Evolutionary conservation across 1,139 yeast genomes (phyloP).

Genomic region (Yamadazyma siamensis): DNA sequence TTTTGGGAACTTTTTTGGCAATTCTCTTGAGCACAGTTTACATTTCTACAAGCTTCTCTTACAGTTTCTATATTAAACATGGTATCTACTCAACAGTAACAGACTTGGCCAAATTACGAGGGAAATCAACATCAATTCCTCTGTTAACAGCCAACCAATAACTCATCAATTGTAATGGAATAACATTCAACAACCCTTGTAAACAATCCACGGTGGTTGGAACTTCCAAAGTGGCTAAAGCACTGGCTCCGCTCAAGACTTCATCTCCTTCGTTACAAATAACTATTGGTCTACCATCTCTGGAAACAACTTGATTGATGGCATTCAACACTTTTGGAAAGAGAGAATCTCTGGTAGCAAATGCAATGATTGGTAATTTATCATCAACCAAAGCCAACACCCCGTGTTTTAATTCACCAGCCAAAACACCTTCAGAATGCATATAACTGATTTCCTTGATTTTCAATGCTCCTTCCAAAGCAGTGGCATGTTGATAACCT

Average conservation of each 20-base stretch:
- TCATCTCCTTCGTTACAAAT: slow-evolving; percentile 89
- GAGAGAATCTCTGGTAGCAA: slow-evolving; percentile 96
- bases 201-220: slow-evolving; percentile 96
- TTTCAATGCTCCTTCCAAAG: slow-evolving; percentile 96
- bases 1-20: too few relatives aligned
- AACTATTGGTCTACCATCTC: slow-evolving; percentile 95
- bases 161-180: slow-evolving; percentile 94
- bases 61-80: too few relatives aligned
- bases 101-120: slow-evolving; percentile 96
- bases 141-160: slow-evolving; percentile 96
- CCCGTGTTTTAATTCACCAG: slow-evolving; percentile 99
- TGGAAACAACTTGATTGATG: slow-evolving; percentile 93
- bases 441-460: slow-evolving; percentile 97
- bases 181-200: slow-evolving; percentile 92
- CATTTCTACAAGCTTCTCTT: too few relatives aligned
- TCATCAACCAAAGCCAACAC: slow-evolving; percentile 96
- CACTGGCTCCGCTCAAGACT: slow-evolving; percentile 49
- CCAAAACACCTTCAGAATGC: slow-evolving; percentile 99
- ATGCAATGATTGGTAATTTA: slow-evolving; percentile 86
- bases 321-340: slow-evolving; percentile 97
- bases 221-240: slow-evolving; percentile 74
- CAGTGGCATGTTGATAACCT: slow-evolving; percentile 97
- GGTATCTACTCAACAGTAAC: slow-evolving; percentile 80
- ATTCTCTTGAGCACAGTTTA: too few relatives aligned
- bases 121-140: slow-evolving; percentile 97